Base-by-base conservation (phyloP, 768 basidiomycete genomes). In the Brasilioporus rufonigricans region DNA sequence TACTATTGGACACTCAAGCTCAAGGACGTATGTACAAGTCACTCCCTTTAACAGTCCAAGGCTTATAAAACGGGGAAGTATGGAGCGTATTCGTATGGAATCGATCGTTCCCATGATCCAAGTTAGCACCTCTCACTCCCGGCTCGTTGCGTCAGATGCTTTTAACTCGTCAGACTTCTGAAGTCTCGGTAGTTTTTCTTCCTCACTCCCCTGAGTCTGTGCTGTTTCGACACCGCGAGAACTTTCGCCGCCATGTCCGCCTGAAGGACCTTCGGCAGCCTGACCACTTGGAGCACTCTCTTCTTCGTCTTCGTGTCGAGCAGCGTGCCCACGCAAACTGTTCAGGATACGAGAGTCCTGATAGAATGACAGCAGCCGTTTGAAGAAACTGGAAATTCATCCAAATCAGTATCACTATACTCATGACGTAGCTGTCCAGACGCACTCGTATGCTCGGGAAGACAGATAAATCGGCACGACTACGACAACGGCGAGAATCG, bases 391-490 rank as follows among this genome's bases (percentile, higher is more conserved):
- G 36, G 44, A 40, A 13, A 16, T 19, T 18, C 35, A 21, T 49
- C n/a, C 35, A 29, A 23, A 36, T 53, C 40, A 50, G 52, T 12
- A 36, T 21, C 48, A 21, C 18, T 31, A 7, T 10, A 14, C 2
- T 14, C 33, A 14, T 33, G 9, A 14, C 9, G 1, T 2, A 21
- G 24, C 19, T 19, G 10, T 16, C 7, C 14, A 38, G 29, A 63
- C 64, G 24, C 23, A 66, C 64, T 11, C 44, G 39, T 50, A 49
- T 24, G 27, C 43, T 23, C 12, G n/a, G 7, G 38, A 40, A 21
- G 56, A 60, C 11, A 48, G 29, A 35, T 56, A 52, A 23, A 57
- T n/a, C 3, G 65, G 65, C 14, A 48, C 1, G 24, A 50, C 18
- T 1, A 57, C 14, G 4, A 56, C 19, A 13, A 53, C 48, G 4